Conservation (phyloP, 768 basidiomycete genomes). For the Lactarius psammicola region DNA sequence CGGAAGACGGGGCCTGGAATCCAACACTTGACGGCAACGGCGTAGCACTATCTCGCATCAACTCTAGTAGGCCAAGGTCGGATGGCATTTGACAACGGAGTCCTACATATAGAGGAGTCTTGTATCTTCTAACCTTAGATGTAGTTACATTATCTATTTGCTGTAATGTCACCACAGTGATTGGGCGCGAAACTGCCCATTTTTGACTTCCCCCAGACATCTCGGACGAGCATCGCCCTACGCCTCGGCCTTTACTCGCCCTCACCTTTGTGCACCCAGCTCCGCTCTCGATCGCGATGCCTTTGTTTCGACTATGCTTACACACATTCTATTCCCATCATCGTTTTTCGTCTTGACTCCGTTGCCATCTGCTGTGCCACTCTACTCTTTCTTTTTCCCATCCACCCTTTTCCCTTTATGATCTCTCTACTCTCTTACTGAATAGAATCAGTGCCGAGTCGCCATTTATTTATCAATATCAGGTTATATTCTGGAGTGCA, state of each 20-base stretch:
- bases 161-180: not conserved
- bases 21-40: not conserved
- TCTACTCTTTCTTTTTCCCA: not conserved
- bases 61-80: slow-evolving; percentile 1
- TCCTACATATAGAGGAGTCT: not conserved
- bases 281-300: not conserved
- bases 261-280: no score
- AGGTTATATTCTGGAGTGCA: no score
- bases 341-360: no score
- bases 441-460: not conserved
- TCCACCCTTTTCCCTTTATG: not conserved
- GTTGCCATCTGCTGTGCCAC: no score
- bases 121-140: not conserved
- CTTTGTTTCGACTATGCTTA: no score
- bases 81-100: slow-evolving; percentile 5
- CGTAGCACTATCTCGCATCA: not conserved
- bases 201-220: not conserved
- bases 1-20: not conserved
- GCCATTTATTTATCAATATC: no score
- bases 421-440: not conserved
- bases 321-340: no score
- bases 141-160: not conserved
- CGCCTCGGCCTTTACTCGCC: no score
- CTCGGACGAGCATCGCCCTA: not conserved
- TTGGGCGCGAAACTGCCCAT: not conserved